Evolutionary conservation across 805 yeast species (phyloP).

Genomic region (Naumovozyma baii): DNA sequence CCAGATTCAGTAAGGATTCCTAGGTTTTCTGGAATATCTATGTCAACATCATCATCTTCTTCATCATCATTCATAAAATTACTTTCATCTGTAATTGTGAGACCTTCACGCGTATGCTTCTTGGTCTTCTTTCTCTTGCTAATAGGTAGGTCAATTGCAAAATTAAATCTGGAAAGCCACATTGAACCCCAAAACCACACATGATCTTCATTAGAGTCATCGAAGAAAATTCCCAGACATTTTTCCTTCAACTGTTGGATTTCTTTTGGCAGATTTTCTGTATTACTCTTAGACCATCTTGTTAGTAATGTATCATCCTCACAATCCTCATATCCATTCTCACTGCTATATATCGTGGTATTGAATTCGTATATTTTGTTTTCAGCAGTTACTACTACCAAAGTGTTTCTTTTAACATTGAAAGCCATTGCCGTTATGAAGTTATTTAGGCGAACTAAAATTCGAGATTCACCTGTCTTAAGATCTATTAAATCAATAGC

Average conservation of each 20-base stretch:
- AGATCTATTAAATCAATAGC: constrained; percentile 41
- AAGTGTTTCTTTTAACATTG: constrained; percentile 37
- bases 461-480: constrained; percentile 23
- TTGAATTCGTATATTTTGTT: constrained; percentile 67
- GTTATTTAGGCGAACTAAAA: constrained; percentile 50
- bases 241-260: constrained; percentile 51
- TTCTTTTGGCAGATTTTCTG: constrained; percentile 63
- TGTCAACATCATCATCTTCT: constrained; percentile 25
- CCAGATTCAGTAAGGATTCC: constrained; percentile 4
- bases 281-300: constrained; percentile 69
- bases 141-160: constrained; percentile 46
- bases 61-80: constrained; percentile 28
- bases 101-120: constrained; percentile 36
- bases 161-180: constrained; percentile 72
- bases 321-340: constrained; percentile 4
- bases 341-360: constrained; percentile 3
- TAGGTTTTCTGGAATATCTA: constrained; percentile 13
- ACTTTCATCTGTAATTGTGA: constrained; percentile 35
- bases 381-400: constrained; percentile 62
- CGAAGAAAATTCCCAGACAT: constrained; percentile 61
- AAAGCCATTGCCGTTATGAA: constrained; percentile 55
- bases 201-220: constrained; percentile 33
- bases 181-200: constrained; percentile 84
- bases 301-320: constrained; percentile 34
- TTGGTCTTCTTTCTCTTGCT: constrained; percentile 25